These are phyloP conservation scores for Trichomonas vaginalis DNA, from an alignment of 208 protist genomes.

Conservation along the genomic window DNA sequence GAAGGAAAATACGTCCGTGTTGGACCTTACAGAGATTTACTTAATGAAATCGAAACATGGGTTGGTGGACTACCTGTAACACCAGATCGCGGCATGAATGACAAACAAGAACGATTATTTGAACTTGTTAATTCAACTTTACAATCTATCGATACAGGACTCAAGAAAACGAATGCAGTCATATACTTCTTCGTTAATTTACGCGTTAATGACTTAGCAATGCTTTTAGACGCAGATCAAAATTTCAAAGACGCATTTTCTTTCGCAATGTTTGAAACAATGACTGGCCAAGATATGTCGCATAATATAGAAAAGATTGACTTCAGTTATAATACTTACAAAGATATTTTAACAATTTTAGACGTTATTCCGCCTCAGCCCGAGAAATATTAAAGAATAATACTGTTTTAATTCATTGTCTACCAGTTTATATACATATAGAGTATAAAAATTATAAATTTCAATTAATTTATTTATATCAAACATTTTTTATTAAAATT, in stretches of 20 bases:
- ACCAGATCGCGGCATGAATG: background rate
- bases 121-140: background rate
- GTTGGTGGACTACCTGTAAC: background rate
- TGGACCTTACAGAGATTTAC: background rate
- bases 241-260: background rate
- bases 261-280: background rate
- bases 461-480: no score
- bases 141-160: background rate
- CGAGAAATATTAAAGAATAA: background rate
- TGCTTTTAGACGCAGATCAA: background rate
- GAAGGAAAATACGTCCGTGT: background rate
- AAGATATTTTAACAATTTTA: background rate
- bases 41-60: conserved; percentile 1
- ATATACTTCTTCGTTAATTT: conserved; percentile 12
- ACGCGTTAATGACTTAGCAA: background rate
- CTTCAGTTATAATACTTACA: background rate
- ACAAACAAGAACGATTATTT: background rate
- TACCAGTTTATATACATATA: no score
- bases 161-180: background rate
- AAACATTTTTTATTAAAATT: no score
- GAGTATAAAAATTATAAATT: no score
- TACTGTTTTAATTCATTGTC: no score
- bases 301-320: background rate
- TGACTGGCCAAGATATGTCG: background rate
- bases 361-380: background rate